phyloP scores from a whole-genome alignment of 108 stramenopile genomes.

The Pelagomonas calceolata region DNA sequence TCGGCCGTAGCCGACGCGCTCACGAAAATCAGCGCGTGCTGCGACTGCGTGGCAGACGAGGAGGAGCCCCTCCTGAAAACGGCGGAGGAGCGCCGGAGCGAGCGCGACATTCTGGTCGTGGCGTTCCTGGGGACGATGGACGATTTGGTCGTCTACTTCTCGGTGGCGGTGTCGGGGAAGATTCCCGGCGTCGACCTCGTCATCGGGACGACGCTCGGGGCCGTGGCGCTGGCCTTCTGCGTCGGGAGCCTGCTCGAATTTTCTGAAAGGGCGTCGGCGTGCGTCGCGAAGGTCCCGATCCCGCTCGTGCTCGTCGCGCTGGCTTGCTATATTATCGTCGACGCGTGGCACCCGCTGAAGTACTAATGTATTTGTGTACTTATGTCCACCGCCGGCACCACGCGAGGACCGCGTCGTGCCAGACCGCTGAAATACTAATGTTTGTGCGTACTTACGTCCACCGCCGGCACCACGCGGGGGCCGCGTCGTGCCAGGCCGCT shows the following conservation, averaged over 20 bases:
- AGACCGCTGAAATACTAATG: no score
- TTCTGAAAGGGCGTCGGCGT: not conserved
- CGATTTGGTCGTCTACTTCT: not conserved
- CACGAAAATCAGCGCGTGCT: no score
- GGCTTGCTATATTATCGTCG: not conserved
- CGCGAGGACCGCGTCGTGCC: conserved; percentile 2
- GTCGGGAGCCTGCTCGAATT: not conserved
- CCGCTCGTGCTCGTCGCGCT: not conserved
- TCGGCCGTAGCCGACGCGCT: no score
- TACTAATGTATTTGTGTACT: no score
- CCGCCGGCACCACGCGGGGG: no score
- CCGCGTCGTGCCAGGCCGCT: no score
- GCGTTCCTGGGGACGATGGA: not conserved
- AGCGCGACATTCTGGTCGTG: not conserved
- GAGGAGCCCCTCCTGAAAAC: not conserved
- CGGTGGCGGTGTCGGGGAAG: not conserved
- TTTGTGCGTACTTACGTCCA: no score
- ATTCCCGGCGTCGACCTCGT: not conserved
- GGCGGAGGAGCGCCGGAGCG: not conserved
- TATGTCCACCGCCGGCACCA: no score
- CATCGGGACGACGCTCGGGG: not conserved
- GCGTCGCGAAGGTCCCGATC: not conserved
- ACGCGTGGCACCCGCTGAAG: not conserved
- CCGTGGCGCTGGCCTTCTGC: not conserved
- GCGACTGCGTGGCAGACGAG: no score